Conservation (phyloP, 108 stramenopile genomes). For the Skeletonema tropicum region DNA sequence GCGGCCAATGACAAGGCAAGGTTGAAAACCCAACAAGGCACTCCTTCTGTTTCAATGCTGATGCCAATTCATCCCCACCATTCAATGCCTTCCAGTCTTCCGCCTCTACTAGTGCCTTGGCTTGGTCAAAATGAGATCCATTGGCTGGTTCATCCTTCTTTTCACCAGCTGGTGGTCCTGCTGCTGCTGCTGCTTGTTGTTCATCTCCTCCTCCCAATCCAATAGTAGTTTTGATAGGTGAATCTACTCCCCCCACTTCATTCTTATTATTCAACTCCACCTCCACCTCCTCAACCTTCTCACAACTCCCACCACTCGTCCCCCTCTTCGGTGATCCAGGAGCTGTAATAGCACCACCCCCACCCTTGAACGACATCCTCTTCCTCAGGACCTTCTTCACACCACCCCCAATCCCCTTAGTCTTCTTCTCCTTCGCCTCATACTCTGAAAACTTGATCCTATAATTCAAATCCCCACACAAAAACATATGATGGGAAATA, state of each 20-base stretch:
- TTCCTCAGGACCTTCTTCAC: too few species aligned
- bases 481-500: constrained; percentile 56
- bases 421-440: constrained; percentile 10
- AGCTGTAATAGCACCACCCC: neutral
- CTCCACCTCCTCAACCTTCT: constrained; percentile 6
- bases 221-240: neutral
- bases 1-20: constrained; percentile 59
- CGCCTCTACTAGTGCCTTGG: constrained; percentile 34
- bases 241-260: neutral
- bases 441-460: constrained; percentile 33
- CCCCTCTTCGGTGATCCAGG: neutral
- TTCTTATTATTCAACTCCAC: too few species aligned
- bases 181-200: too few species aligned
- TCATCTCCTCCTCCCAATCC: neutral
- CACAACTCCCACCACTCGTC: constrained; percentile 2
- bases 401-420: neutral
- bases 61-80: constrained; percentile 46
- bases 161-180: neutral
- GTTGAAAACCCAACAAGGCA: constrained; percentile 54
- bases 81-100: constrained; percentile 49
- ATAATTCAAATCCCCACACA: constrained; percentile 59
- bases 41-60: constrained; percentile 47
- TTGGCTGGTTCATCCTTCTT: constrained; percentile 28
- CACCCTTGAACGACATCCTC: neutral
- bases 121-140: constrained; percentile 42